Percentiles rank a stretch among this genome's conserved stretches.
phyloP scores from a whole-genome alignment of 1,139 yeast species.

The Hansenula lynferdii region DNA sequence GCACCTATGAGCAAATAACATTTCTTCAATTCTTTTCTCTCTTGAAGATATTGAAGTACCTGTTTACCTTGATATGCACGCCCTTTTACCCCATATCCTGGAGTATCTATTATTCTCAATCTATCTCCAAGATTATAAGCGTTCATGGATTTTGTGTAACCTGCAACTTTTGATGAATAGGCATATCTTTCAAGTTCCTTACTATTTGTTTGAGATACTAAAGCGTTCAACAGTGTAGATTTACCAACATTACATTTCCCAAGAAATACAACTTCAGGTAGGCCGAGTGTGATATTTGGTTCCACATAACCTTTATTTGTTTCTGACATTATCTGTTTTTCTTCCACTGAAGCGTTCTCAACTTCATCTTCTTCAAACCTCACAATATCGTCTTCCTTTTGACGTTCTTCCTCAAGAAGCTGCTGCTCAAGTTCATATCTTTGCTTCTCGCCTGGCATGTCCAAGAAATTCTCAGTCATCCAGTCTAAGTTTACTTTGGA shows the following conservation, averaged over 20 bases:
- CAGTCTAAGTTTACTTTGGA: constrained; percentile 49
- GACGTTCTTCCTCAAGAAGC: constrained; percentile 9
- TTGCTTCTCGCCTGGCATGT: constrained; percentile 55
- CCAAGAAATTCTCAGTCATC: constrained; percentile 47
- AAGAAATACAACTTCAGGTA: constrained; percentile 68
- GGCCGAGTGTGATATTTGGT: constrained; percentile 11
- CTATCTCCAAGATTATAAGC: constrained; percentile 63
- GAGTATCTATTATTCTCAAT: constrained; percentile 70
- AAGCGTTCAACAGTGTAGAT: constrained; percentile 63
- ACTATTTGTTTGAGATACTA: constrained; percentile 32
- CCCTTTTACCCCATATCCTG: constrained; percentile 78
- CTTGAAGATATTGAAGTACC: constrained; percentile 54
- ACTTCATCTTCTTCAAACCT: constrained; percentile 11
- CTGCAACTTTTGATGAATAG: constrained; percentile 56
- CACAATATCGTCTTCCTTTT: constrained; percentile 1
- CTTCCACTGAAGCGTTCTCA: no score
- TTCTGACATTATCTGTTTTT: no score
- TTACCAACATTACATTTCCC: constrained; percentile 88
- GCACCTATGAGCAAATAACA: constrained; percentile 62
- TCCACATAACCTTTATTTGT: constrained; percentile 4
- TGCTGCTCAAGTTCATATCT: constrained; percentile 27
- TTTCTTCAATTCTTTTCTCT: constrained; percentile 48
- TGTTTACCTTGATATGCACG: constrained; percentile 61
- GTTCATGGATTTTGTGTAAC: constrained; percentile 73
- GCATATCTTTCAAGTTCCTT: constrained; percentile 38